phyloP scores from a whole-genome alignment of 495 filamentous ascomycete genomes.

The Clavariopsis aquatica region DNA sequence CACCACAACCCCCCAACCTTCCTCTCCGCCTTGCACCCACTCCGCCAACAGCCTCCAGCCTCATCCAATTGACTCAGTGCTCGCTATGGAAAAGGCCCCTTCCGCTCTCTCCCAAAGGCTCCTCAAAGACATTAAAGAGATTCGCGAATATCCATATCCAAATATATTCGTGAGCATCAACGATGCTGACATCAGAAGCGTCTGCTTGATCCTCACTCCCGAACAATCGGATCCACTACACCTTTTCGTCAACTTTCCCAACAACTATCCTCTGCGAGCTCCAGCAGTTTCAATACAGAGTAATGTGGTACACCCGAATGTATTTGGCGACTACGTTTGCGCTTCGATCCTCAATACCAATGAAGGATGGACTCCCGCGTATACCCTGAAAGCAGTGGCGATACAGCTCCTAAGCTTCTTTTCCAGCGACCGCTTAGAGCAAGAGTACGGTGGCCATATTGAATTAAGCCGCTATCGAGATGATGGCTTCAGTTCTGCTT shows the following conservation, averaged over 20 bases:
- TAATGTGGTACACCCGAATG: constrained; percentile 57
- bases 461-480: constrained; percentile 8
- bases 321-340: constrained; percentile 53
- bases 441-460: constrained; percentile 36
- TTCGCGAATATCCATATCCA: constrained; percentile 51
- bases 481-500: background rate
- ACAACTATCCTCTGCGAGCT: constrained; percentile 52
- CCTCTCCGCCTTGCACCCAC: too few relatives aligned
- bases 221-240: constrained; percentile 42
- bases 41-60: too few relatives aligned
- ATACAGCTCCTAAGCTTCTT: constrained; percentile 64
- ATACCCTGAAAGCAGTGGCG: constrained; percentile 53
- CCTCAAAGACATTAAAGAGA: constrained; percentile 49
- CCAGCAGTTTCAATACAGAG: constrained; percentile 52
- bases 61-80: too few relatives aligned
- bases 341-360: constrained; percentile 49
- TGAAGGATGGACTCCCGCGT: constrained; percentile 53
- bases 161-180: constrained; percentile 47
- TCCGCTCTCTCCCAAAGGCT: constrained; percentile 21
- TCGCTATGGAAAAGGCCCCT: background rate
- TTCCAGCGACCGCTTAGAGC: constrained; percentile 54
- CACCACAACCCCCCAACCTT: too few relatives aligned
- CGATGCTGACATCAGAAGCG: constrained; percentile 44
- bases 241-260: constrained; percentile 48
- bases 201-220: constrained; percentile 48